phyloP scores from a whole-genome alignment of 2,329 filamentous ascomycete species.

The Alternaria consortialis region DNA sequence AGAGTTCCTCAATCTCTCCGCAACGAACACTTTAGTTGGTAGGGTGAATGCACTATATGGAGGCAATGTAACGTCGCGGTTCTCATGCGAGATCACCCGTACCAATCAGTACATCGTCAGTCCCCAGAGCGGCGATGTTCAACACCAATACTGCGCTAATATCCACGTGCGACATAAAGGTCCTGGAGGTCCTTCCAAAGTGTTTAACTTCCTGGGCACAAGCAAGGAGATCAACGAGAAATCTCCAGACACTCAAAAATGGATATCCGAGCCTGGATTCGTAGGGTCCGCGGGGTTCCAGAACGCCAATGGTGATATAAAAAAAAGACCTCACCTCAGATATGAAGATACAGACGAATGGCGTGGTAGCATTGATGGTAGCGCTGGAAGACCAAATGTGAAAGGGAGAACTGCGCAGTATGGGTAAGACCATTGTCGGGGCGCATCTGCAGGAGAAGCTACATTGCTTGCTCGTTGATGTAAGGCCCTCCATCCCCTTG shows the following conservation, averaged over 20 bases:
- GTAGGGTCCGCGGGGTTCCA: not conserved
- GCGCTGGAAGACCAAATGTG: not conserved
- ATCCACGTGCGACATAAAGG: not conserved
- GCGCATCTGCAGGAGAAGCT: not conserved
- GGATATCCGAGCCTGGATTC: not conserved
- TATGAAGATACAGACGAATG: not conserved
- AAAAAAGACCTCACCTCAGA: not conserved
- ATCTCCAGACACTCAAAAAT: not conserved
- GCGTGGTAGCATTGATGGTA: not conserved
- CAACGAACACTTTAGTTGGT: not conserved
- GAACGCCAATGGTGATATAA: not conserved
- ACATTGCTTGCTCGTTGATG: not conserved
- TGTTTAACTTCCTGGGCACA: not conserved
- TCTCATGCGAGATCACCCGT: not conserved
- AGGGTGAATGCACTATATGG: not conserved
- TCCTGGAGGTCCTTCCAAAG: not conserved
- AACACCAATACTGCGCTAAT: not conserved
- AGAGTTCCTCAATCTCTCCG: slow-evolving; percentile 53
- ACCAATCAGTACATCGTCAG: not conserved
- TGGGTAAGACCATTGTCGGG: not conserved
- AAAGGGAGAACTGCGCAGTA: not conserved
- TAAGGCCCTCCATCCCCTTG: not conserved
- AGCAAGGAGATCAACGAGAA: not conserved
- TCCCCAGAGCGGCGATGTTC: not conserved
- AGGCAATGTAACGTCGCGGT: not conserved